phyloP scores from a whole-genome alignment of 192 early-diverging fungal genomes.

The Umbelopsis isabellina region DNA sequence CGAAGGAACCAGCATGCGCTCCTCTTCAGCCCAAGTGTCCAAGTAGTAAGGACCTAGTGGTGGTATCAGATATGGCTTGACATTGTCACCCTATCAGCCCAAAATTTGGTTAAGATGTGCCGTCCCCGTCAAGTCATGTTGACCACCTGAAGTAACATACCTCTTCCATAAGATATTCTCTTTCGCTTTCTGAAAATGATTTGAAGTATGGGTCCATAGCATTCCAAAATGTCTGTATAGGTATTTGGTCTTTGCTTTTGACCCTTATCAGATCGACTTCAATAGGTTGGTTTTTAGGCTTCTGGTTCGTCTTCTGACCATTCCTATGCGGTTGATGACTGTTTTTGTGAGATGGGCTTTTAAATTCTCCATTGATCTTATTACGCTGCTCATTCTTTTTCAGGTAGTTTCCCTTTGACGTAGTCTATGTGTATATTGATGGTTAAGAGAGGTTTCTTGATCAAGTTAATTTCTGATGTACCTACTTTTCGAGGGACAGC shows the following conservation, averaged over 20 bases:
- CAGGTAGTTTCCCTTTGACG: neutral
- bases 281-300: neutral
- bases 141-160: conserved; percentile 52
- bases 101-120: neutral
- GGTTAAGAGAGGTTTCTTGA: neutral
- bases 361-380: neutral
- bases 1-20: conserved; percentile 57
- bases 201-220: conserved; percentile 87
- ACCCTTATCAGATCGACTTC: conserved; percentile 34
- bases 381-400: neutral
- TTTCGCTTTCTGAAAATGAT: conserved; percentile 78
- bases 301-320: conserved; percentile 10
- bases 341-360: conserved; percentile 8
- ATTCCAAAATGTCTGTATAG: conserved; percentile 81
- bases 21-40: conserved; percentile 70
- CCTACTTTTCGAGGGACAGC: neutral
- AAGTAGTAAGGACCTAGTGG: conserved; percentile 75
- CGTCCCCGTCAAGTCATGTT: neutral
- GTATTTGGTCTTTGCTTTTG: conserved; percentile 67
- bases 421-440: neutral
- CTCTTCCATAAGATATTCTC: conserved; percentile 66
- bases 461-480: neutral
- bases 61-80: conserved; percentile 73
- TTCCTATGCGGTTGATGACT: neutral
- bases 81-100: conserved; percentile 47